Conservation (phyloP, 192 early-diverging fungal species). For the Backusella psychrophila region DNA sequence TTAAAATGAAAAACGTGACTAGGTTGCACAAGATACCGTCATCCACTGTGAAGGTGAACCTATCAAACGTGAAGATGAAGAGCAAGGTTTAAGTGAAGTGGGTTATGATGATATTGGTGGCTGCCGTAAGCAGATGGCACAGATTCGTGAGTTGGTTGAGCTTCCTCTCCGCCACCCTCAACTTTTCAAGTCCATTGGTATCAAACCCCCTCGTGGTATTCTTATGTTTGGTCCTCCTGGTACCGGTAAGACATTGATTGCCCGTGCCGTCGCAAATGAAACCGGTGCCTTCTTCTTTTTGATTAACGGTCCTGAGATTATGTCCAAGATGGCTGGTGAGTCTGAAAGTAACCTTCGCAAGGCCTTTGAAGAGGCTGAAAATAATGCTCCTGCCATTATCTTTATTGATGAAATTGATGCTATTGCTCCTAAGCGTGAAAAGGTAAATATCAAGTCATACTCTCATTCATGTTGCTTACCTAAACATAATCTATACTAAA, state of each 20-base stretch:
- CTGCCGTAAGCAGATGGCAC: conserved; percentile 97
- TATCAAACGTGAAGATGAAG: conserved; percentile 99
- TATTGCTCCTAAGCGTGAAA: conserved; percentile 88
- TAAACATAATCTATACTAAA: neutral
- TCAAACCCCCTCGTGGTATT: conserved; percentile 98
- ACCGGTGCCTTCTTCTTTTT: conserved; percentile 99
- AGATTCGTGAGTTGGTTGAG: conserved; percentile 98
- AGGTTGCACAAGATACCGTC: conserved; percentile 96
- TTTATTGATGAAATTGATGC: conserved; percentile 99
- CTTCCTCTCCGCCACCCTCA: conserved; percentile 97
- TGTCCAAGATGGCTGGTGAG: conserved; percentile 99
- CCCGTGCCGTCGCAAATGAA: conserved; percentile 98
- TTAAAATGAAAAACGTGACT: neutral
- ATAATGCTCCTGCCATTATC: conserved; percentile 94
- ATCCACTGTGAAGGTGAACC: conserved; percentile 99
- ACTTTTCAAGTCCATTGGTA: conserved; percentile 98
- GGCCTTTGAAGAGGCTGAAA: conserved; percentile 98
- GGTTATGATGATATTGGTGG: conserved; percentile 99
- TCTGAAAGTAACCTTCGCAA: conserved; percentile 97
- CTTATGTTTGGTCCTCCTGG: conserved; percentile 98
- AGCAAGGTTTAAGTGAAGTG: conserved; percentile 86
- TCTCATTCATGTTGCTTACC: neutral
- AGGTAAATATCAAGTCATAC: conserved; percentile 29
- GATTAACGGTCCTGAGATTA: conserved; percentile 99
- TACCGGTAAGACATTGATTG: conserved; percentile 99